phyloP scores from a whole-genome alignment of 2,329 filamentous ascomycete species.

The Hirsutella rhossiliensis region DNA sequence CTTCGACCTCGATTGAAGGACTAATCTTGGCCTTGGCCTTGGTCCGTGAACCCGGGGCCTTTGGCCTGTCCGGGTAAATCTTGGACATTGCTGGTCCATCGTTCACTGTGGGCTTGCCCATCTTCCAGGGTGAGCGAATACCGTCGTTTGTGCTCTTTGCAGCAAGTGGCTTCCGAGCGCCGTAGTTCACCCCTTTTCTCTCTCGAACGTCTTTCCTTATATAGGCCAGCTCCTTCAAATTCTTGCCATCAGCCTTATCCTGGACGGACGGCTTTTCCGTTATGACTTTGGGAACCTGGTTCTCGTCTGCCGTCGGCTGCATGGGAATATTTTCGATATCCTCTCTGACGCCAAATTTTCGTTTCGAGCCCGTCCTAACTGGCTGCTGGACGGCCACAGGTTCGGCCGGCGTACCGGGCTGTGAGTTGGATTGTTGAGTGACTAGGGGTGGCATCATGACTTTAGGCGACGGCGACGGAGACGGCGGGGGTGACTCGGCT shows the following conservation, averaged over 20 bases:
- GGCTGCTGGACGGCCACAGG: slow-evolving; percentile 4
- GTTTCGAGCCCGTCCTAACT: slow-evolving; percentile 40
- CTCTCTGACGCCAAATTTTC: slow-evolving; percentile 44
- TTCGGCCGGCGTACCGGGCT: not conserved
- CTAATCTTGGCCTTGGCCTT: slow-evolving; percentile 16
- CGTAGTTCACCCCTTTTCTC: slow-evolving; percentile 13
- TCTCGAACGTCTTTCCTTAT: slow-evolving; percentile 28
- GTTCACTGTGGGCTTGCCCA: slow-evolving; percentile 15
- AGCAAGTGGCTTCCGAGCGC: slow-evolving; percentile 34
- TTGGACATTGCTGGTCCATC: slow-evolving; percentile 29
- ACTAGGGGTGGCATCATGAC: not conserved
- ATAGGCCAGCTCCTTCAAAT: slow-evolving; percentile 32
- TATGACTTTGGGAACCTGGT: slow-evolving; percentile 1
- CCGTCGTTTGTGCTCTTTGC: slow-evolving; percentile 50
- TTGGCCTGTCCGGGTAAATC: slow-evolving; percentile 18
- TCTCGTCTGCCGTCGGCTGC: not conserved
- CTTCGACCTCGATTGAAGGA: slow-evolving; percentile 8
- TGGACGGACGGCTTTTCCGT: slow-evolving; percentile 16
- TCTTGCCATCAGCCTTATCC: slow-evolving; percentile 26
- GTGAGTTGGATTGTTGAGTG: not conserved
- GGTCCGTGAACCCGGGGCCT: slow-evolving; percentile 10
- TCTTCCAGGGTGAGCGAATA: slow-evolving; percentile 46
- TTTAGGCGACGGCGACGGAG: slow-evolving; percentile 11
- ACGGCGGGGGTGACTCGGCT: not conserved
- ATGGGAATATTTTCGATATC: slow-evolving; percentile 26